Base-by-base conservation (phyloP, 139 green algal species). In the Micromonas commoda region DNA sequence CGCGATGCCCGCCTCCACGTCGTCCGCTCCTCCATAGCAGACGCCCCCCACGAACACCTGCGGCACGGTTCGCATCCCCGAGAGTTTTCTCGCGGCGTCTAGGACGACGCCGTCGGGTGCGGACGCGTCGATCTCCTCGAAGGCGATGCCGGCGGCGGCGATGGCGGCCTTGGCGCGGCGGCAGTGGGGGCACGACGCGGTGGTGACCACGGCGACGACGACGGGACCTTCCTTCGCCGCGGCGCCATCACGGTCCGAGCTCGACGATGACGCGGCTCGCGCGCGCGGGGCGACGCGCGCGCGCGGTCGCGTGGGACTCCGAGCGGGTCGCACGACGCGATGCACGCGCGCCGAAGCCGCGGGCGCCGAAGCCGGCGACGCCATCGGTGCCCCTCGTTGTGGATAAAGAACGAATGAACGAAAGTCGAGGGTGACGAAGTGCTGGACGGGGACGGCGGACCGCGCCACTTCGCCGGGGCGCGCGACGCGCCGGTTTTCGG, bases 151-250 rank as follows among this genome's bases (percentile, higher is more conserved):
- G 26, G 53, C 80, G 1, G 76, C 73, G 3, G 75, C 37, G 26
- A 96, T 77, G 0, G 85, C 80, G 19, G 79, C 74, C 78, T 95
- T 94, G 53, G 86, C 88, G 3, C 77, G 68, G 57, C 86, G 89
- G 84, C 92, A 97, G 81, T 95, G 91, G 0, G 84, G 87, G 78
- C 92, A 97, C 16, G 87, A 89, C 2, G 81, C 32, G 0, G 85
- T 96, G 0, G 91, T 92, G 52, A 94, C 77, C 0, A 97, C 81
- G 1, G 87, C 88, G 19, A 96, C 83, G 45, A 54, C 33, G 29
- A 51, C 16, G 29, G 28, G 9, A 9, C 9, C 9, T 57, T 16
- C 45, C 9, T 23, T 16, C 9, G 45, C 9, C 45, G 45, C 45
- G 45, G 45, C 45, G 45, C 16, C 45, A 23, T n/a, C n/a, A n/a